Conservation (phyloP, 306 rosid species). For the Psophocarpus tetragonolobus region DNA sequence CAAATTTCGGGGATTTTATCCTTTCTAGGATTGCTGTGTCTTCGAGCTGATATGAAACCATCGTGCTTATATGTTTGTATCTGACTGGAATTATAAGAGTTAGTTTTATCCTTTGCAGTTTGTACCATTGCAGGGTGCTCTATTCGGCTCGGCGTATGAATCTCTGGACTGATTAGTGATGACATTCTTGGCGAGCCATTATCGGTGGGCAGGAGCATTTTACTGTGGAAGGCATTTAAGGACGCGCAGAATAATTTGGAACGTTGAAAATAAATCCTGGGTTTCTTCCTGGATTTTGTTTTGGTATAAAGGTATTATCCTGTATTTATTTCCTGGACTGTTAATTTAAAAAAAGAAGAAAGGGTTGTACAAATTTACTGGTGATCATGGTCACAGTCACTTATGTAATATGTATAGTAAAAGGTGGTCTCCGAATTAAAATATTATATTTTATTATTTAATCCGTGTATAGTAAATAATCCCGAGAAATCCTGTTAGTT, state of each 20-base stretch:
- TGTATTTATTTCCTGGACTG: constrained; percentile 30
- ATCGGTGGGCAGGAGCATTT: constrained; percentile 3
- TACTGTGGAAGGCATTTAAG: constrained; percentile 7
- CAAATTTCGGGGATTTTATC: not conserved
- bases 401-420: constrained; percentile 33
- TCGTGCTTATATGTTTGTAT: not conserved
- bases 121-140: constrained; percentile 18
- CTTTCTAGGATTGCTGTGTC: not conserved
- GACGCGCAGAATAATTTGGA: constrained; percentile 16
- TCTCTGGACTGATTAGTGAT: not conserved
- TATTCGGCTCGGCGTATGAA: not conserved
- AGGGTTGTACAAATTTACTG: constrained; percentile 31
- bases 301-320: not conserved
- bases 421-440: constrained; percentile 30
- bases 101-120: not conserved
- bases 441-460: constrained; percentile 4
- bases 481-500: not conserved
- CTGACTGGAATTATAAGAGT: not conserved
- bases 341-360: not conserved
- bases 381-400: constrained; percentile 17
- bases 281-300: not conserved
- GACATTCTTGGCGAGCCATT: not conserved
- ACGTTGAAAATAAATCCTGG: constrained; percentile 22
- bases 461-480: constrained; percentile 25
- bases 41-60: not conserved